These are phyloP conservation scores for Cenchrus purpureus DNA, from an alignment of 176 grass and related monocot species.

Conservation along the genomic window DNA sequence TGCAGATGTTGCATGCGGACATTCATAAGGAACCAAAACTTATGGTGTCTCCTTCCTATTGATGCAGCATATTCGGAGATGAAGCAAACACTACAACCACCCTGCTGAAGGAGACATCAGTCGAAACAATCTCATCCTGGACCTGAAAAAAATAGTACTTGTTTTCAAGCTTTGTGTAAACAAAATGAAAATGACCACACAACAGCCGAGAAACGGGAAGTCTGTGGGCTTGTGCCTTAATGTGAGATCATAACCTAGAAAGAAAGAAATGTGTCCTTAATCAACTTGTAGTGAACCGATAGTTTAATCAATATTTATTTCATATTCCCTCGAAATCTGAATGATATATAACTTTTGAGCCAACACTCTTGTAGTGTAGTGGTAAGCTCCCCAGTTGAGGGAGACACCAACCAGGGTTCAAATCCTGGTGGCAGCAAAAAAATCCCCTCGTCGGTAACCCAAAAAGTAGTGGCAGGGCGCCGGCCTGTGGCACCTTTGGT, in stretches of 20 bases:
- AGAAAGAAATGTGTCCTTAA: background rate
- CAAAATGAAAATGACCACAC: background rate
- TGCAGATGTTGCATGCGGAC: background rate
- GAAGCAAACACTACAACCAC: background rate
- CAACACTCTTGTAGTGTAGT: too few relatives aligned
- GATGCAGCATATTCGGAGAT: background rate
- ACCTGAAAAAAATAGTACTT: background rate
- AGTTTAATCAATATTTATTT: background rate
- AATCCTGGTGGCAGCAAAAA: too few relatives aligned
- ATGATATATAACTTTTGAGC: background rate
- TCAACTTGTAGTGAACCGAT: background rate
- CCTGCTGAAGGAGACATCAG: background rate
- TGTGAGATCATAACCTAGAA: background rate
- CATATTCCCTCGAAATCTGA: background rate
- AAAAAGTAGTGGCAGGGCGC: too few relatives aligned
- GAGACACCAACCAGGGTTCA: too few relatives aligned
- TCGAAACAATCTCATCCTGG: background rate
- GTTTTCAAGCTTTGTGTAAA: background rate
- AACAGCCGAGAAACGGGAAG: background rate
- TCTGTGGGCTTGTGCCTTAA: background rate
- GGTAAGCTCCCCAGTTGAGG: too few relatives aligned
- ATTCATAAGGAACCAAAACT: constrained; percentile 3
- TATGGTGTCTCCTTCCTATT: background rate
- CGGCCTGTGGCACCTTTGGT: too few relatives aligned
- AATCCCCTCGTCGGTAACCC: too few relatives aligned